A percentile compares a stretch with the other conserved stretches of the same genome.
Evolutionary conservation across 1,284 basidiomycete genomes (phyloP).

Genomic region (Irpex sp.): DNA sequence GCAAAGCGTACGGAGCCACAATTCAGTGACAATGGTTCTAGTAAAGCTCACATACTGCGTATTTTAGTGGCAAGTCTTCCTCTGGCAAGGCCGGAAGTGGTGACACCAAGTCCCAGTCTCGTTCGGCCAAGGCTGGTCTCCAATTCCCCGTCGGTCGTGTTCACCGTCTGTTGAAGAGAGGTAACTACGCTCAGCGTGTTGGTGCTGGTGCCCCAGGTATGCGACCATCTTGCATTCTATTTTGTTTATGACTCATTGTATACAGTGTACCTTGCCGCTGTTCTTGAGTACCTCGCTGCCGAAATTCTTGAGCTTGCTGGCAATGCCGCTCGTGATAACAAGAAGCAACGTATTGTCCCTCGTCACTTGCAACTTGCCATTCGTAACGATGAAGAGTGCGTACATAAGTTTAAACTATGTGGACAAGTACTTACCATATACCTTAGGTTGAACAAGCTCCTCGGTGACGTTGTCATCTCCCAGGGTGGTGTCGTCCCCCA

Average conservation of each 20-base stretch:
- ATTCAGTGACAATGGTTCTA: background rate
- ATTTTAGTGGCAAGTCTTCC: slow-evolving; percentile 48
- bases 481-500: slow-evolving; percentile 81
- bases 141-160: slow-evolving; percentile 89
- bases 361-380: slow-evolving; percentile 86
- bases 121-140: slow-evolving; percentile 76
- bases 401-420: slow-evolving; percentile 1
- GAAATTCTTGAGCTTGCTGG: slow-evolving; percentile 89
- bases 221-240: slow-evolving; percentile 17
- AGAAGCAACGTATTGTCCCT: slow-evolving; percentile 81
- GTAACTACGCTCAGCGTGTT: slow-evolving; percentile 74
- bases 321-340: slow-evolving; percentile 74
- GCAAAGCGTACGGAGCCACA: slow-evolving; percentile 40
- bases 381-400: slow-evolving; percentile 77
- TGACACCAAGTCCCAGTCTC: slow-evolving; percentile 49
- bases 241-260: background rate
- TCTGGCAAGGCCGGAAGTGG: slow-evolving; percentile 53
- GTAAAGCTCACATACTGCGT: background rate
- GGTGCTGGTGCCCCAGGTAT: slow-evolving; percentile 71
- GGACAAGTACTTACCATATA: background rate
- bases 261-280: slow-evolving; percentile 83
- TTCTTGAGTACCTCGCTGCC: slow-evolving; percentile 82
- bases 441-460: slow-evolving; percentile 60
- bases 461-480: slow-evolving; percentile 76
- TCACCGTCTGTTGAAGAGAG: slow-evolving; percentile 79